Percentiles rank a stretch among this genome's conserved stretches.
Evolutionary conservation across 2,329 filamentous ascomycete genomes (phyloP).

Genomic region (Exutisphaerella laricina): DNA sequence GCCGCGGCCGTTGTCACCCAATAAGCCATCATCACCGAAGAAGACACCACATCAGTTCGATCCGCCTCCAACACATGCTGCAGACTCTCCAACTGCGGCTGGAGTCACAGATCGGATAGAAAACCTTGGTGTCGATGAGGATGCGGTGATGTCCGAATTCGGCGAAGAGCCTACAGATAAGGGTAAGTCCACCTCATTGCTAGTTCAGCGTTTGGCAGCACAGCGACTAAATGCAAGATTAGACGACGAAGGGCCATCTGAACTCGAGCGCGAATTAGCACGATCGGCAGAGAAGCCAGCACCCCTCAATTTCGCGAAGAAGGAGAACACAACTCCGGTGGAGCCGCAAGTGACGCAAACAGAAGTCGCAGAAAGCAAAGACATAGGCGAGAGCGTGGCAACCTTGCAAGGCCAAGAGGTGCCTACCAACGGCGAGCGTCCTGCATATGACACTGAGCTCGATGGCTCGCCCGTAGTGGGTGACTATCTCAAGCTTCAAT

Average conservation of each 20-base stretch:
- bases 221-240: slow-evolving; percentile 28
- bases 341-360: slow-evolving; percentile 8
- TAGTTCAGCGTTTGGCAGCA: slow-evolving; percentile 38
- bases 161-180: slow-evolving; percentile 27
- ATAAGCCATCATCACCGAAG: slow-evolving; percentile 22
- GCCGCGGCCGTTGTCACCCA: slow-evolving; percentile 29
- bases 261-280: slow-evolving; percentile 30
- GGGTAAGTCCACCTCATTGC: slow-evolving; percentile 35
- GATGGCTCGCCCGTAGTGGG: slow-evolving; percentile 77
- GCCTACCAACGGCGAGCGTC: slow-evolving; percentile 22
- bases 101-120: slow-evolving; percentile 52
- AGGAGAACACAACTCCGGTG: slow-evolving; percentile 16
- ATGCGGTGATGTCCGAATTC: slow-evolving; percentile 46
- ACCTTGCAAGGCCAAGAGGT: slow-evolving; percentile 28
- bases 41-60: slow-evolving; percentile 24
- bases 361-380: slow-evolving; percentile 15
- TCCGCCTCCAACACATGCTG: slow-evolving; percentile 30
- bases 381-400: slow-evolving; percentile 30
- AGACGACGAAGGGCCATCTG: slow-evolving; percentile 29
- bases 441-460: slow-evolving; percentile 51
- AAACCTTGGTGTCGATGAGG: slow-evolving; percentile 55
- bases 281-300: slow-evolving; percentile 63
- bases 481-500: slow-evolving; percentile 91
- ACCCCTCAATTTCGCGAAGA: slow-evolving; percentile 54
- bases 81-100: slow-evolving; percentile 47